Percentiles rank a stretch among this genome's conserved stretches.
These are phyloP conservation scores for Oryza meridionalis DNA, from an alignment of 176 grass and related monocot species.

Conservation along the genomic window DNA sequence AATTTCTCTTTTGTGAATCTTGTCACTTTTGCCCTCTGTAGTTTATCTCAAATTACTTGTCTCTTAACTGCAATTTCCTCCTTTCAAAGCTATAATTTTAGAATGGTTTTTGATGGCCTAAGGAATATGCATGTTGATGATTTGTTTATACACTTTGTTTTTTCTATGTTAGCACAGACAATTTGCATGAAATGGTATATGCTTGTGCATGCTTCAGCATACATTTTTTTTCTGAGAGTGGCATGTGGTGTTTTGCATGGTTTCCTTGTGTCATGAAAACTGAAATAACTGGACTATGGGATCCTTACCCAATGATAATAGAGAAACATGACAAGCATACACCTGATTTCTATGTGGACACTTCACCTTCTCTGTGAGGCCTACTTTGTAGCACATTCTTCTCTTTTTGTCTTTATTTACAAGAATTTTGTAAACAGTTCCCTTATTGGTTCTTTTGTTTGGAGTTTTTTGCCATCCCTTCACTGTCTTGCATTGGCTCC, in stretches of 20 bases:
- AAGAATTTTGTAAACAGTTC: no score
- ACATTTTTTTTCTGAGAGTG: not conserved
- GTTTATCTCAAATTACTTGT: not conserved
- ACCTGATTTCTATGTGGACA: conserved; percentile 35
- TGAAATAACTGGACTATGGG: not conserved
- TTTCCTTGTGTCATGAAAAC: not conserved
- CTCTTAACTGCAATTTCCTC: not conserved
- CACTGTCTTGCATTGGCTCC: not conserved
- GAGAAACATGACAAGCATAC: conserved; percentile 46
- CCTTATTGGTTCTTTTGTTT: not conserved
- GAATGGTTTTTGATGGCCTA: not conserved
- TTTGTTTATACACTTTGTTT: not conserved
- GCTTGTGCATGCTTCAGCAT: no score
- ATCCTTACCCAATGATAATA: conserved; percentile 6
- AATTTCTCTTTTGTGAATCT: not conserved
- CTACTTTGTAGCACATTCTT: not conserved
- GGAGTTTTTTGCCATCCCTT: not conserved
- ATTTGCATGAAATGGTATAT: not conserved
- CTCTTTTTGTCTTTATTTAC: no score
- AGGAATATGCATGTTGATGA: not conserved
- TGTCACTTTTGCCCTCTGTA: not conserved
- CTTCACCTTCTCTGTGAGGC: conserved; percentile 40
- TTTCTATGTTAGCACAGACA: not conserved
- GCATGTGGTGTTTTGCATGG: not conserved
- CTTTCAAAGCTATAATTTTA: not conserved